Evolutionary conservation across 257 asterid genomes (phyloP), one percentile per base, ranked within the genome.

Genomic region (Fraxinus excelsior): DNA sequence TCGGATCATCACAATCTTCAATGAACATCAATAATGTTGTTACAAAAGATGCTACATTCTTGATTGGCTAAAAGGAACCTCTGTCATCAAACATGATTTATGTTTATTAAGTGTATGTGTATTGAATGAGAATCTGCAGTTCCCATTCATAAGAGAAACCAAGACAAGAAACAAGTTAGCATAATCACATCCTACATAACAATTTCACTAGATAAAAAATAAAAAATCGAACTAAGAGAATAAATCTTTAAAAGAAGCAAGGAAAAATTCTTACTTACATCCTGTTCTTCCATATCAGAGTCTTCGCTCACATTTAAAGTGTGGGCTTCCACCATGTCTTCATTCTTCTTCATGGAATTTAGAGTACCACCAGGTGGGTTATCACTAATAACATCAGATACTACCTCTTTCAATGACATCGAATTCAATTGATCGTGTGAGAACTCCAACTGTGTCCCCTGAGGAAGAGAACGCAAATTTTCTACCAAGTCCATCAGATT

Each of bases 221-320:
- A 32, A 32, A 38, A 67, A 77, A 65, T 35, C 49, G 35, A 62
- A 10, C 64, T 75, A 76, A 56, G 68, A 28, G 58, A 79, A 73
- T 58, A 60, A 72, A 80, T 67, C 11, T 67, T 13, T 42, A 74
- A 21, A 42, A 70, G 67, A 70, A 26, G 68, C 18, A 66, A 16
- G 35, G 18, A 72, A 42, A 56, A 56, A 76, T 80, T 82, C 88
- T 85, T 83, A 78, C 89, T 86, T 80, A 95, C 99, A 90, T 95
- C 99, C 40, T 90, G 94, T 87, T 88, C 97, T 88, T 87, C 89
- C 84, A 93, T 78, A 76, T 95, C 99, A 7, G 96, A 91, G 83
- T 88, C 97, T 62, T 85, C 96, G 38, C 86, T 82, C 83, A 84
- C 97, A 38, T 86, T 91, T 80, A 76, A 32, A 19, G 83, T 79